These are phyloP conservation scores for Sclerotiophoma versabilis DNA, from an alignment of 2,329 filamentous ascomycete species.

Conservation along the genomic window DNA sequence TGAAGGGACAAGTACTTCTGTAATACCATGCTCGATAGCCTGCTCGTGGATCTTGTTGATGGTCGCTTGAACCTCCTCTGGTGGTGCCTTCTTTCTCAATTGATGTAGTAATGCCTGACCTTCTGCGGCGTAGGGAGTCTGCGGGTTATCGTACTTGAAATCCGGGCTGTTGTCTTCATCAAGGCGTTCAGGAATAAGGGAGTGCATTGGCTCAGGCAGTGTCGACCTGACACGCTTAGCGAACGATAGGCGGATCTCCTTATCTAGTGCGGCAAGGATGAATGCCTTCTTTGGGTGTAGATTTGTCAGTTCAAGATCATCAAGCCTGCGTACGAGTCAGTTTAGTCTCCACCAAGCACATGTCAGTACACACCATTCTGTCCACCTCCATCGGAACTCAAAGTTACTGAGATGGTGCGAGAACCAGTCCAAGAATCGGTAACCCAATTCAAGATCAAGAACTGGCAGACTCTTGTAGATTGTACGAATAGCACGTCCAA, in stretches of 20 bases:
- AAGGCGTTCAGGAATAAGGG: constrained; percentile 82
- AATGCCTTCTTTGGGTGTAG: constrained; percentile 92
- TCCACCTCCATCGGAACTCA: constrained; percentile 99
- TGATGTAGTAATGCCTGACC: constrained; percentile 82
- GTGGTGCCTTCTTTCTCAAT: constrained; percentile 81
- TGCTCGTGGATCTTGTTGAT: constrained; percentile 83
- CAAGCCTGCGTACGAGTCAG: constrained; percentile 61
- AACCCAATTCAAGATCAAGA: constrained; percentile 85
- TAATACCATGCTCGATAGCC: constrained; percentile 71
- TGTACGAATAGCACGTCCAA: constrained; percentile 91
- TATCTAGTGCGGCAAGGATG: constrained; percentile 88
- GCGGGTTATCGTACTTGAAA: constrained; percentile 84
- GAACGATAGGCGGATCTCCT: constrained; percentile 96
- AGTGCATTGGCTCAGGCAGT: constrained; percentile 81
- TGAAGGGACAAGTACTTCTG: constrained; percentile 81
- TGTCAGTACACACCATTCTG: constrained; percentile 75
- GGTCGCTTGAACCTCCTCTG: constrained; percentile 84
- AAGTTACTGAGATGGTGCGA: constrained; percentile 98
- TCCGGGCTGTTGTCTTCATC: constrained; percentile 94
- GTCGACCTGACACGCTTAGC: constrained; percentile 95
- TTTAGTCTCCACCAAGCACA: neutral
- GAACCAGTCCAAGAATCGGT: constrained; percentile 97
- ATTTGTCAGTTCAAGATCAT: constrained; percentile 78
- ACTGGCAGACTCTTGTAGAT: constrained; percentile 82
- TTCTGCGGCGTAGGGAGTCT: constrained; percentile 83